Percentiles rank a stretch among this genome's conserved stretches.
phyloP scores from a whole-genome alignment of 495 filamentous ascomycete genomes.

The Lepraria neglecta region DNA sequence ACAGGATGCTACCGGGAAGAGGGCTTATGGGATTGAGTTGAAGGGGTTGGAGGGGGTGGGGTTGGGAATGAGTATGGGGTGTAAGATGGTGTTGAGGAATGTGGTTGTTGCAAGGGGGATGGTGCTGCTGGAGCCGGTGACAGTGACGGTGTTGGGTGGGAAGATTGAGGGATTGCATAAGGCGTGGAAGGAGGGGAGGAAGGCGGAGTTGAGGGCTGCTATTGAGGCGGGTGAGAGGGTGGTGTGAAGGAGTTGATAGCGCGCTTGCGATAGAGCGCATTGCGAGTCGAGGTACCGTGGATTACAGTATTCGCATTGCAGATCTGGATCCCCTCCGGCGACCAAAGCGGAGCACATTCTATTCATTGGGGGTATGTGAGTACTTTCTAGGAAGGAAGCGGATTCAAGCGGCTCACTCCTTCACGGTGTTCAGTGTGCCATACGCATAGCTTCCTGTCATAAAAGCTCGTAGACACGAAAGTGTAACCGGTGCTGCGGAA shows the following conservation, averaged over 20 bases:
- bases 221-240: conserved; percentile 38
- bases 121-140: conserved; percentile 62
- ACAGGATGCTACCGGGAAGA: conserved; percentile 69
- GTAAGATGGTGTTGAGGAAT: conserved; percentile 68
- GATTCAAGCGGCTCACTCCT: neutral
- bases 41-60: conserved; percentile 56
- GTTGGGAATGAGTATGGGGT: conserved; percentile 64
- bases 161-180: conserved; percentile 78
- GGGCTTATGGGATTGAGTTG: conserved; percentile 69
- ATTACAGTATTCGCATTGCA: neutral
- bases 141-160: conserved; percentile 65
- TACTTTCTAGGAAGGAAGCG: neutral
- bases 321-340: neutral
- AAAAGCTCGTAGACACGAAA: conserved; percentile 81
- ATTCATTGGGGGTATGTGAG: neutral
- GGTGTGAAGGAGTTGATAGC: neutral
- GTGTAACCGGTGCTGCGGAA: conserved; percentile 23
- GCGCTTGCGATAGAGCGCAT: neutral
- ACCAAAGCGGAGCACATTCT: neutral
- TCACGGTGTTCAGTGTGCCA: conserved; percentile 45
- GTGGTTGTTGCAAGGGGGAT: conserved; percentile 67
- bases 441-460: conserved; percentile 73
- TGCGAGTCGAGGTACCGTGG: neutral
- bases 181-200: conserved; percentile 66
- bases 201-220: conserved; percentile 58